Conservation (phyloP, 495 filamentous ascomycete genomes). For the Jackrogersella multiformis region DNA sequence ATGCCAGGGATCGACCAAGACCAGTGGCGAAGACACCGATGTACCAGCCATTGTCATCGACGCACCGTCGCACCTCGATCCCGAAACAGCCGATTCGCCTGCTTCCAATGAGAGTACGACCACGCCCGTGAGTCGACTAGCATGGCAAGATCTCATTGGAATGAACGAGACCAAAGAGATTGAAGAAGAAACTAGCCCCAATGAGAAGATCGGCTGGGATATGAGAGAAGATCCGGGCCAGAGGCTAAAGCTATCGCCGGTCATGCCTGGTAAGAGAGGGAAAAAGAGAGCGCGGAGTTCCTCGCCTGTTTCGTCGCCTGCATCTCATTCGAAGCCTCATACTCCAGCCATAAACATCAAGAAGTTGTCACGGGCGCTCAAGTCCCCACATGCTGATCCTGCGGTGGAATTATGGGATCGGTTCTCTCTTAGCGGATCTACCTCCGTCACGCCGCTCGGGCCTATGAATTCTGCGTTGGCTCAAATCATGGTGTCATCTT, state of each 20-base stretch:
- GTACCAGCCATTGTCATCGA: background rate
- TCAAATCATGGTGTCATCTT: constrained; percentile 73
- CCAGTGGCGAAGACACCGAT: constrained; percentile 7
- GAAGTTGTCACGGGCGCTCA: constrained; percentile 64
- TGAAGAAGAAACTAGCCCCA: constrained; percentile 56
- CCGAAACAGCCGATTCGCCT: constrained; percentile 8
- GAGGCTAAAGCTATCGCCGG: constrained; percentile 58
- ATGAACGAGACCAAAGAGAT: constrained; percentile 63
- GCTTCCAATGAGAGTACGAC: constrained; percentile 58
- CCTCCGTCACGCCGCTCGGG: constrained; percentile 47
- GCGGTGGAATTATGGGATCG: constrained; percentile 87
- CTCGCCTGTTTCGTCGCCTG: constrained; percentile 78
- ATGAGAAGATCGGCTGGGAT: constrained; percentile 55
- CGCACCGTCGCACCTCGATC: background rate
- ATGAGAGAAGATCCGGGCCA: constrained; percentile 45
- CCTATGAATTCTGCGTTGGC: constrained; percentile 62
- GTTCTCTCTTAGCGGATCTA: constrained; percentile 60
- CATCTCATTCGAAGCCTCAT: constrained; percentile 37
- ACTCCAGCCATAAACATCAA: constrained; percentile 56
- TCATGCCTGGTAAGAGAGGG: constrained; percentile 59
- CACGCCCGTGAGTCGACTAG: constrained; percentile 78
- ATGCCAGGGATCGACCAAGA: constrained; percentile 42
- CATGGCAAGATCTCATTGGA: constrained; percentile 82
- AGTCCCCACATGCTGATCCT: constrained; percentile 83
- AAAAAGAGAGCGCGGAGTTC: constrained; percentile 83